Percentiles rank a stretch among this genome's conserved stretches.
These are phyloP conservation scores for Geosiphon pyriformis DNA, from an alignment of 192 early-diverging fungal genomes.

Conservation along the genomic window DNA sequence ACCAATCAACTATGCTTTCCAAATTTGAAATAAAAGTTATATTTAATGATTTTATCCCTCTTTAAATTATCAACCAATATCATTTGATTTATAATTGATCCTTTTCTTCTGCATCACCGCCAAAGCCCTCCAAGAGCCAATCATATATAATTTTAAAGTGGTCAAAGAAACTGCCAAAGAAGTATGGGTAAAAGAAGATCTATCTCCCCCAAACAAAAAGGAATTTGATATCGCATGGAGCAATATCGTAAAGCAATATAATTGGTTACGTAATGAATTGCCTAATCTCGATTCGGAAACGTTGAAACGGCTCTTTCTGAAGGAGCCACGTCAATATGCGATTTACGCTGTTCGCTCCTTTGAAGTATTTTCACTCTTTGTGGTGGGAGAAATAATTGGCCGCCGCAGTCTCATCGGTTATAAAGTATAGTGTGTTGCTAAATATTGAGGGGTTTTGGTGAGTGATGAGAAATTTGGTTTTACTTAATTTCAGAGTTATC, in stretches of 20 bases:
- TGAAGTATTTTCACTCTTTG: slow-evolving; percentile 54
- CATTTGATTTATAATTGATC: neutral
- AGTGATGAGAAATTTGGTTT: neutral
- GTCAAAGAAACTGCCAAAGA: slow-evolving; percentile 53
- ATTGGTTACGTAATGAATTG: neutral
- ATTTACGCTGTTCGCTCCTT: slow-evolving; percentile 49
- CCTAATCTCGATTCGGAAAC: too few species aligned
- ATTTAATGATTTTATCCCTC: neutral
- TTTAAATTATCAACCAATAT: neutral
- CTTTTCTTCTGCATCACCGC: neutral
- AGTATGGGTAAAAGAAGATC: slow-evolving; percentile 55
- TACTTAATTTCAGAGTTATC: neutral
- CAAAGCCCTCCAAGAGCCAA: slow-evolving; percentile 3
- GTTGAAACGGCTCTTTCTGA: slow-evolving; percentile 39
- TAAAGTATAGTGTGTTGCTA: slow-evolving; percentile 35
- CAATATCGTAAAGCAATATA: slow-evolving; percentile 32
- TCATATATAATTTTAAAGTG: slow-evolving; percentile 51
- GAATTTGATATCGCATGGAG: slow-evolving; percentile 44
- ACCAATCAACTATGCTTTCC: too few species aligned
- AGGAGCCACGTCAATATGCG: slow-evolving; percentile 39
- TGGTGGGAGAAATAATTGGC: slow-evolving; percentile 60
- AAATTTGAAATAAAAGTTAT: neutral
- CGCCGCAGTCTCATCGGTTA: slow-evolving; percentile 59
- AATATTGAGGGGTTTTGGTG: neutral
- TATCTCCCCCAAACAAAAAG: slow-evolving; percentile 45